A percentile compares a stretch with the other conserved stretches of the same genome.
These are phyloP conservation scores for Leptomonas pyrrhocoris DNA, from an alignment of 208 protist species.

Conservation along the genomic window DNA sequence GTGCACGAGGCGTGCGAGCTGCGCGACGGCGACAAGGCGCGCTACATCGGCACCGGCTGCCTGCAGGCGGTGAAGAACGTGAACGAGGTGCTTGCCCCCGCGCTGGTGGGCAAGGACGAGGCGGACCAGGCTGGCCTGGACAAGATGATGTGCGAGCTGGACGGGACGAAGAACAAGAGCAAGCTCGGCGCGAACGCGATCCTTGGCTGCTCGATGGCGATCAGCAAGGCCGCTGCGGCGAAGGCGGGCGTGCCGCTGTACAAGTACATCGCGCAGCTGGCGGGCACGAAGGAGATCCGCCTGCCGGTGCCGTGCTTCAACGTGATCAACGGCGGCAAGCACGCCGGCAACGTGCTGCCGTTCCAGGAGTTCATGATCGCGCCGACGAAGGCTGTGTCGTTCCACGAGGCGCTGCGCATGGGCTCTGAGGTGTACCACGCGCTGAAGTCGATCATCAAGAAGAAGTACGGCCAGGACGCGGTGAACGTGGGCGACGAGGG, in stretches of 20 bases:
- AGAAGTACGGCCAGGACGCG: conserved; percentile 96
- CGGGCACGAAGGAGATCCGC: conserved; percentile 82
- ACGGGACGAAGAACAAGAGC: conserved; percentile 97
- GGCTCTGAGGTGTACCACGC: conserved; percentile 98
- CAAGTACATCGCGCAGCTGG: conserved; percentile 94
- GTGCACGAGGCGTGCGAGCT: conserved; percentile 98
- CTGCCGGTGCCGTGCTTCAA: conserved; percentile 98
- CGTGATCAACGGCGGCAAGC: conserved; percentile 99
- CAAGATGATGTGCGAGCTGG: conserved; percentile 94
- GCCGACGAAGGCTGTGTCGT: conserved; percentile 93
- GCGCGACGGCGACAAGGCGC: conserved; percentile 94
- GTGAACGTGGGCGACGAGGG: conserved; percentile 99
- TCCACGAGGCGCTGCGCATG: conserved; percentile 96
- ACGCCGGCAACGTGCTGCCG: conserved; percentile 96
- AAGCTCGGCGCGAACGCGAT: conserved; percentile 99
- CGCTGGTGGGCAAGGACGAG: conserved; percentile 94
- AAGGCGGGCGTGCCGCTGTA: conserved; percentile 94
- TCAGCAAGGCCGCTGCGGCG: conserved; percentile 95
- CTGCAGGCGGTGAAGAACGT: conserved; percentile 97
- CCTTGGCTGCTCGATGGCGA: conserved; percentile 97
- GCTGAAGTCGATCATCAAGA: conserved; percentile 97
- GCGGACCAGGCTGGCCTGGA: conserved; percentile 93
- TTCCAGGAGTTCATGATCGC: conserved; percentile 99
- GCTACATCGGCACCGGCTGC: conserved; percentile 98
- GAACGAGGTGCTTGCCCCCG: conserved; percentile 93